phyloP scores from a whole-genome alignment of 2,329 filamentous ascomycete genomes.

The Cladophialophora bantiana region DNA sequence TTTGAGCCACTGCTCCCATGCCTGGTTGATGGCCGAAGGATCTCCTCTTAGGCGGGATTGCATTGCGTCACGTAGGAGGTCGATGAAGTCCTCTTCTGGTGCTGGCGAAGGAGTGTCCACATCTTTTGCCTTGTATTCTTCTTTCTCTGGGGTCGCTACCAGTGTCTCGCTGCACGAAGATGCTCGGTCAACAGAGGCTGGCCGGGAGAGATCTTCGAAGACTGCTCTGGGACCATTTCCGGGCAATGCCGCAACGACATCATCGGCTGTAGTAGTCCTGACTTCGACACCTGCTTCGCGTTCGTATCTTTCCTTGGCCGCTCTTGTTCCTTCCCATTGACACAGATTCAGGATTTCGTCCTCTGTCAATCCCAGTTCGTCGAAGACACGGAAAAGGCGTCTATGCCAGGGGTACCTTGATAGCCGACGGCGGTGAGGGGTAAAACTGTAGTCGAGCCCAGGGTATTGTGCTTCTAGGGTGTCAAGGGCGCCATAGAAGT shows the following conservation, averaged over 20 bases:
- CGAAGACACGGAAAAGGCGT: constrained; percentile 66
- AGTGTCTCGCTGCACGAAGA: constrained; percentile 14
- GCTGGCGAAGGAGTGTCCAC: constrained; percentile 4
- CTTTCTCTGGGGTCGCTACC: constrained; percentile 28
- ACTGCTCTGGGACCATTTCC: constrained; percentile 31
- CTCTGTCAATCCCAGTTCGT: constrained; percentile 64
- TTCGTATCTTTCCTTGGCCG: constrained; percentile 55
- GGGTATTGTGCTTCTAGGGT: constrained; percentile 71
- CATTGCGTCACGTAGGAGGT: constrained; percentile 25
- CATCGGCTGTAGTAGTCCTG: constrained; percentile 66
- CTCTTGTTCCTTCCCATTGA: constrained; percentile 63
- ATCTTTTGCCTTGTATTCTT: constrained; percentile 41
- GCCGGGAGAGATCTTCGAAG: constrained; percentile 21
- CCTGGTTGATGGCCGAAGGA: constrained; percentile 23
- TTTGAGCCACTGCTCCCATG: constrained; percentile 66
- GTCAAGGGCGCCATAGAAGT: constrained; percentile 70
- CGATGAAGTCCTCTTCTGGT: constrained; percentile 22
- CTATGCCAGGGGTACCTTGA: constrained; percentile 68
- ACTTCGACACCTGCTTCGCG: constrained; percentile 66
- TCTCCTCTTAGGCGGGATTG: constrained; percentile 26
- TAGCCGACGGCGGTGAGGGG: constrained; percentile 68
- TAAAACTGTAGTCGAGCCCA: constrained; percentile 68
- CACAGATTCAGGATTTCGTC: constrained; percentile 68
- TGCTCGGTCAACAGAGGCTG: constrained; percentile 1
- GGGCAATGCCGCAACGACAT: constrained; percentile 49